Evolutionary conservation across 2,329 filamentous ascomycete genomes (phyloP), one percentile per base, ranked within the genome.

Genomic region (Zymoseptoria pseudotritici): DNA sequence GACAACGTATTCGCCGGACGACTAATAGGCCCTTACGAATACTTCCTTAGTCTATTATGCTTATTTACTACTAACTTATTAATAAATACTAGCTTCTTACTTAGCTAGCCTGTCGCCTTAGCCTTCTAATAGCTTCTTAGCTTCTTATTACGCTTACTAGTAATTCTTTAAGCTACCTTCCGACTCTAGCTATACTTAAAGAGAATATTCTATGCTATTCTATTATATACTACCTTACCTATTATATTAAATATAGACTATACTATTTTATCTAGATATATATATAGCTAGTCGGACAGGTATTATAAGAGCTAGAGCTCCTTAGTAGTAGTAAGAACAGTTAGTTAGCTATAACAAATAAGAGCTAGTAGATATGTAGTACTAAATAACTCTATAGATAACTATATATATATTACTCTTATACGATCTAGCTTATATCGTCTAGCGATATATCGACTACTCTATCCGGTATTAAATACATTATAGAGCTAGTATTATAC

Each of bases 71-170:
- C 46, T 10, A 17, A 50, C 22, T 56, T 11, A 10, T 56, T 10
- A 6, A 56, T 56, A 56, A 56, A 56, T 8, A 56, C 29, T 51
- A 56, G 50, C 22, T 19, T 17, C n/a, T 56, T 26, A 26, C 36
- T 46, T 26, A 31, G 50, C 46, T 56, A 24, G 36, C 24, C 24
- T 4, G 21, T 56, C 22, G 17, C 13, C 36, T 21, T 51, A 1
- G 6, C 17, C 3, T 21, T 19, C 55, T 51, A 56, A 7, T 50
- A 26, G 17, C 3, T n/a, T 2, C 11, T 11, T 56, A 51, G 21
- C 29, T 50, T 21, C 50, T 29, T 17, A 31, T 56, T 56, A 56
- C 55, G 55, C 21, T 56, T 49, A 13, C 50, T 52, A 17, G 46
- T 19, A 24, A 56, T n/a, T 17, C n/a, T 36, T 26, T 2, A 4